Conservation (phyloP, 2,329 filamentous ascomycete species). For the Ceratocystis albifundus region DNA sequence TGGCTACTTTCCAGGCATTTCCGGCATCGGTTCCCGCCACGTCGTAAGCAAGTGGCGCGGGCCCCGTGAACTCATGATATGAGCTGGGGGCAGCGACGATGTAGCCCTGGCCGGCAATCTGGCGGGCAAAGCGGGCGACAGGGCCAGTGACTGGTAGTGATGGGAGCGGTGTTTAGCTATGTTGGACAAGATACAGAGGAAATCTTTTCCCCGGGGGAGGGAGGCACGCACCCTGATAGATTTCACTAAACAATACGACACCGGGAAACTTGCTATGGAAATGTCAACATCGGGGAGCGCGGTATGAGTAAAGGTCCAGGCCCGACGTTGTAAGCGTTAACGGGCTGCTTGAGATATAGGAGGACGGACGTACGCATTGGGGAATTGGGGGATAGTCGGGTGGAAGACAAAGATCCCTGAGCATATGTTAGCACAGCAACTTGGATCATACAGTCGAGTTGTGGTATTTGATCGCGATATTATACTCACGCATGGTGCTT, state of each 20-base stretch:
- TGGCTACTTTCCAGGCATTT: conserved; percentile 74
- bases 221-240: conserved; percentile 65
- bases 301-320: no score
- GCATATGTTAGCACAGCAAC: not conserved
- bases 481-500: conserved; percentile 40
- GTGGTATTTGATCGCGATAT: not conserved
- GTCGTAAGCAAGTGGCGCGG: conserved; percentile 75
- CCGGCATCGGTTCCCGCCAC: conserved; percentile 76
- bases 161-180: not conserved
- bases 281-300: no score
- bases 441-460: not conserved
- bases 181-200: not conserved
- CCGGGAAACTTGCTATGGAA: conserved; percentile 57
- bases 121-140: conserved; percentile 76
- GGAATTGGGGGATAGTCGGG: conserved; percentile 71
- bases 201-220: not conserved
- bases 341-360: no score
- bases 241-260: conserved; percentile 82
- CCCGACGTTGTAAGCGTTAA: no score
- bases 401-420: conserved; percentile 83
- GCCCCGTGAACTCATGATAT: conserved; percentile 86
- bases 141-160: conserved; percentile 63
- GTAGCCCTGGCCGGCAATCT: conserved; percentile 86
- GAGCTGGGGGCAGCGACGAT: conserved; percentile 83
- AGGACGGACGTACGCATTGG: conserved; percentile 53